Percentiles rank a stretch among this genome's conserved stretches.
Evolutionary conservation across 768 basidiomycete genomes (phyloP).

Genomic region (Phylloporus scabripes): DNA sequence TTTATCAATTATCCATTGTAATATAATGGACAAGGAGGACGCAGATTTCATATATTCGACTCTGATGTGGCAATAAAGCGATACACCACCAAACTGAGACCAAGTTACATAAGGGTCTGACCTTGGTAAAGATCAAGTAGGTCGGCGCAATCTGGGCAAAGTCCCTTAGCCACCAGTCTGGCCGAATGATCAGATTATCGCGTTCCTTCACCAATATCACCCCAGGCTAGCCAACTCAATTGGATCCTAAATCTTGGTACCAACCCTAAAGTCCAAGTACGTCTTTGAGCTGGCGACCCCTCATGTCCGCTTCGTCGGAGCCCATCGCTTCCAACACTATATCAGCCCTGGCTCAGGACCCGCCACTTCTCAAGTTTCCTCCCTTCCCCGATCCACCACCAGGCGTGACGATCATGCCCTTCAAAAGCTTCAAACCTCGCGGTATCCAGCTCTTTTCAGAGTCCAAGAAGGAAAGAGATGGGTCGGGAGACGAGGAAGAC

Average conservation of each 20-base stretch:
- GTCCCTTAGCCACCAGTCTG: too few relatives aligned
- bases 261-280: constrained; percentile 9
- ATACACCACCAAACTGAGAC: too few relatives aligned
- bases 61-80: too few relatives aligned
- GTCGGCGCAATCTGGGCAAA: too few relatives aligned
- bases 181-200: too few relatives aligned
- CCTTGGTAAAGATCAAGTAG: too few relatives aligned
- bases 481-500: constrained; percentile 33
- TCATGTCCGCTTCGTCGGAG: constrained; percentile 16
- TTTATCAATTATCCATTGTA: background rate
- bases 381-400: constrained; percentile 44
- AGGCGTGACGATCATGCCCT: constrained; percentile 48
- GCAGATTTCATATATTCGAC: too few relatives aligned
- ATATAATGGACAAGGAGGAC: too few relatives aligned
- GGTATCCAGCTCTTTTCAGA: constrained; percentile 53
- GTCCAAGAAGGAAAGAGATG: constrained; percentile 29
- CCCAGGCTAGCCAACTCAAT: background rate
- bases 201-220: too few relatives aligned
- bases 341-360: constrained; percentile 9
- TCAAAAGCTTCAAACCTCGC: constrained; percentile 49
- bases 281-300: background rate
- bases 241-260: background rate
- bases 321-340: constrained; percentile 15
- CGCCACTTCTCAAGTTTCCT: constrained; percentile 34
- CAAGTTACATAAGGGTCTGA: too few relatives aligned